Evolutionary conservation across 148 eudicot genomes (phyloP), one percentile per base, ranked within the genome.

Genomic region (Talinum fruticosum): DNA sequence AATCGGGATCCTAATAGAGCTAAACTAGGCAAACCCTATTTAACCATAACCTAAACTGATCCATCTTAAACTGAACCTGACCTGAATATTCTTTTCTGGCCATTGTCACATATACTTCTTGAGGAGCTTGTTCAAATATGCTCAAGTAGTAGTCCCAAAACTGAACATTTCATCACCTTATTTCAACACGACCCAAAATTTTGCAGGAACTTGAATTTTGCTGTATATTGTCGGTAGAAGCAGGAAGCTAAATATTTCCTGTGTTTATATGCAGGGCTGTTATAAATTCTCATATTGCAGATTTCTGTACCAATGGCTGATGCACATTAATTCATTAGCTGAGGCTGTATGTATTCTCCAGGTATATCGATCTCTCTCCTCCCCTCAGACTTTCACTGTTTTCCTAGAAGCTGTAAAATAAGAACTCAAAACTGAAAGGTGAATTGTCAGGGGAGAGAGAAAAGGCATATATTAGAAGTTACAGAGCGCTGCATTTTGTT

Each of bases 401-500:
- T 59, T 77, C 75, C 72, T 12, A 38, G 57, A 82, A 80, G 74
- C 75, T 86, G 86, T 83, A 82, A 84, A 83, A 78, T 81, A 79
- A 79, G 75, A 81, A 68, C 72, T 35, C 53, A 16, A 72, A 81
- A 71, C 54, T 66, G 77, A 78, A 76, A 66, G 72, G 76, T 71
- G 67, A 84, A 64, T 65, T 41, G 6, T 32, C 26, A 71, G 66
- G 69, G 71, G 59, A 74, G 35, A 44, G 19, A 35, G 51, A 51
- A 35, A 57, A 69, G 35, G 37, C 26, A 21, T 77, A 57, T 64
- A 57, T 67, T 33, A 66, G 24, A 47, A 35, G 68, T 68, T 66
- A 62, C 80, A 77, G 34, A 69, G 1, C 34, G 76, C 81, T 76
- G 83, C 79, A 81, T 61, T 30, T 74, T 81, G 65, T 14, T 69